Conservation (phyloP, 345 rosid genomes). For the Ceriops decandra region DNA sequence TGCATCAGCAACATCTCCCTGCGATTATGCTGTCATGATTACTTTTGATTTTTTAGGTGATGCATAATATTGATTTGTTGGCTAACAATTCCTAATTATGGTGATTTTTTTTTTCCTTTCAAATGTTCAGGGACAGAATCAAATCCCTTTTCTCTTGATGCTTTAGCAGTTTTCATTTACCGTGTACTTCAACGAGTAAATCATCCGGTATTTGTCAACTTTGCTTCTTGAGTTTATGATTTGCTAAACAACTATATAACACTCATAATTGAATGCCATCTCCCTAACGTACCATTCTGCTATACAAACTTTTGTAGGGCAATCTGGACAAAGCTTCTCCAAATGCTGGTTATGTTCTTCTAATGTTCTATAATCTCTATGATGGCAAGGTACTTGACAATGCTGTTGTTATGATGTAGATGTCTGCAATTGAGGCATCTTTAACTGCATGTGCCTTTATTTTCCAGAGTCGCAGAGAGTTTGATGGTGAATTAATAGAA, state of each 20-base stretch:
- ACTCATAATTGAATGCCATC: not conserved
- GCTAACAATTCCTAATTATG: not conserved
- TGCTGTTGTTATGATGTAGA: slow-evolving; percentile 6
- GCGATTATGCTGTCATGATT: too few species aligned
- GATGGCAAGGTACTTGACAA: slow-evolving; percentile 76
- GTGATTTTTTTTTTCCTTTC: slow-evolving; percentile 5
- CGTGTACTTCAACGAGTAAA: slow-evolving; percentile 89
- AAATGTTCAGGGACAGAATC: slow-evolving; percentile 63
- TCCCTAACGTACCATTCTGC: slow-evolving; percentile 19
- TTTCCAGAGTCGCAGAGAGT: slow-evolving; percentile 69
- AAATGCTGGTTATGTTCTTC: slow-evolving; percentile 88
- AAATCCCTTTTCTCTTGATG: slow-evolving; percentile 91
- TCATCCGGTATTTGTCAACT: slow-evolving; percentile 62
- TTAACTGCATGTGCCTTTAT: not conserved
- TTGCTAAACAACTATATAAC: not conserved
- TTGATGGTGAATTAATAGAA: slow-evolving; percentile 78
- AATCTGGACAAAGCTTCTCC: slow-evolving; percentile 82
- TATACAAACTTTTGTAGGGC: slow-evolving; percentile 52
- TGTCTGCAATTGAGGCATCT: slow-evolving; percentile 6
- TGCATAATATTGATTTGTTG: not conserved
- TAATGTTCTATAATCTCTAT: slow-evolving; percentile 93
- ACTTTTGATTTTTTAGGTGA: not conserved
- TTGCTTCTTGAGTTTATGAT: not conserved
- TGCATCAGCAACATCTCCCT: too few species aligned
- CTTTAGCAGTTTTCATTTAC: slow-evolving; percentile 77